A percentile compares a stretch with the other conserved stretches of the same genome.
Evolutionary conservation across 495 filamentous ascomycete species (phyloP).

Genomic region (Penicillium arizonense): DNA sequence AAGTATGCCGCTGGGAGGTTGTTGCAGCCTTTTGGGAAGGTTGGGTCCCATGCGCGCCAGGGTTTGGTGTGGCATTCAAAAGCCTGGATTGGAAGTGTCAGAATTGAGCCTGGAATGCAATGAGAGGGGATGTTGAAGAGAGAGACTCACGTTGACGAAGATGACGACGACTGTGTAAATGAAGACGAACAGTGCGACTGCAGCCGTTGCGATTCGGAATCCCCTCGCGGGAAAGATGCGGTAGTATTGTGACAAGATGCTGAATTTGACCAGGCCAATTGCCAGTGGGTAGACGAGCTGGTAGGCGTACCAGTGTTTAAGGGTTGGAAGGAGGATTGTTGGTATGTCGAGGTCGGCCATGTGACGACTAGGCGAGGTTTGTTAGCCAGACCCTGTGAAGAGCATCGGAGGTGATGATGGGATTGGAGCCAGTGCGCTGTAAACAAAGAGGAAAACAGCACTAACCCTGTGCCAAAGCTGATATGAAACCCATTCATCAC

Average conservation of each 20-base stretch:
- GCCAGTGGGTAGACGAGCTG: conserved; percentile 17
- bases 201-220: conserved; percentile 9
- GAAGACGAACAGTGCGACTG: conserved; percentile 6
- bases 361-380: conserved; percentile 5
- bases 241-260: conserved; percentile 17
- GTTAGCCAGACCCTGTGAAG: not conserved
- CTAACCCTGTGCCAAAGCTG: conserved; percentile 14
- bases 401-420: too few species aligned
- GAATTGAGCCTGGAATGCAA: not conserved
- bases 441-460: not conserved
- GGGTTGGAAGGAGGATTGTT: conserved; percentile 11
- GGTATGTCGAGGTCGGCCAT: conserved; percentile 2
- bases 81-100: conserved; percentile 4
- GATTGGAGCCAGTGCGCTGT: too few species aligned
- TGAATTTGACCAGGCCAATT: conserved; percentile 15
- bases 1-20: conserved; percentile 12
- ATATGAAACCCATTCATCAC: conserved; percentile 17
- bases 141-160: conserved; percentile 13
- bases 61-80: conserved; percentile 21
- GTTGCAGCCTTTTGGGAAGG: conserved; percentile 14
- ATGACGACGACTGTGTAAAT: conserved; percentile 14
- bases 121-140: too few species aligned
- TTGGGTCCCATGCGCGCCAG: conserved; percentile 19
- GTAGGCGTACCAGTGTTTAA: conserved; percentile 21
- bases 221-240: conserved; percentile 12